Evolutionary conservation across 345 rosid genomes (phyloP), one percentile per base, ranked within the genome.

Genomic region (Cardamine chenopodiifolia): DNA sequence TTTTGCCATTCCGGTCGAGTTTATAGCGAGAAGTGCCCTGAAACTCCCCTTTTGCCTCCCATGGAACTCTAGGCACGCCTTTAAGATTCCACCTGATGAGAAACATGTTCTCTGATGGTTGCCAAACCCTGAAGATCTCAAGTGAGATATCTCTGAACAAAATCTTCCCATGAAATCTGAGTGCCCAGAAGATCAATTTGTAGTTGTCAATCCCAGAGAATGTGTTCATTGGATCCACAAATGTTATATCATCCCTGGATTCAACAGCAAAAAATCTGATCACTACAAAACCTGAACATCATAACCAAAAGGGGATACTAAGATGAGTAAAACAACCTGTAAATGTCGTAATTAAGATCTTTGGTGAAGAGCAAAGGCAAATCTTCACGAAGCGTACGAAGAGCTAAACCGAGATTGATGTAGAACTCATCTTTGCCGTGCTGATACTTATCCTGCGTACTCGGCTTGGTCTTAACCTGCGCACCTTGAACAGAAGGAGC

Each of bases 381-480:
- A 80, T 90, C 98, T 73, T 93, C 97, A 0, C 97, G 92, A 29
- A 93, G 96, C 1, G 98, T 89, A 55, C 97, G 81, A 0, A 93
- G 92, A 74, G 96, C 96, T 14, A 89, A 71, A 45, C 97, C 98
- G 22, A 93, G 84, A 62, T 90, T 90, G 79, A 93, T 83, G 80
- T 74, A 90, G 73, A 89, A 90, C 9, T 90, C 93, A 35, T 88
- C 89, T 63, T 76, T 84, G 52, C 77, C 79, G 12, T 77, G 86
- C 11, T 77, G 73, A 52, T 72, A 77, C 73, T 79, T 79, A 11
- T 84, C 80, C 55, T 71, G 79, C 9, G 60, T 55, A 70, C 56
- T 75, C 1, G 79, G 69, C 2, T 66, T 74, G 32, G 78, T 78
- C 78, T 53, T 78, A 55, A 77, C 78, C 74, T 83, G 84, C 17